phyloP scores from a whole-genome alignment of 1,284 basidiomycete genomes.

The Moesziomyces sp. region DNA sequence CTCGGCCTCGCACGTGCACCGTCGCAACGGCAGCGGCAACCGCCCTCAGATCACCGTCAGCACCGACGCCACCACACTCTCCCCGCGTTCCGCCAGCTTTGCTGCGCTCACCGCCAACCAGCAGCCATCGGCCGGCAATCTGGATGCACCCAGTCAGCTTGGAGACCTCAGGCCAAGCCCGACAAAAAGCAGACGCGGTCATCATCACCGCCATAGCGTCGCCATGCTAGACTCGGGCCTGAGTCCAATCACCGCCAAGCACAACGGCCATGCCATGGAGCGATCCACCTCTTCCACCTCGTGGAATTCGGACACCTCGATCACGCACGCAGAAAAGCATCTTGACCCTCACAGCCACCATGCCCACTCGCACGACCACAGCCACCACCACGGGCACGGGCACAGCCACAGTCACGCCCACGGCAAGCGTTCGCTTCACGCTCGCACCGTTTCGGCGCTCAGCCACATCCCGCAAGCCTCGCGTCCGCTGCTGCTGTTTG shows the following conservation, averaged over 20 bases:
- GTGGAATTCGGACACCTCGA: conserved; percentile 26
- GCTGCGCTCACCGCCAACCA: conserved; percentile 26
- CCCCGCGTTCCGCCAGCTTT: conserved; percentile 43
- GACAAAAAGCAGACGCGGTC: conserved; percentile 47
- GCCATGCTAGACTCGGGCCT: conserved; percentile 43
- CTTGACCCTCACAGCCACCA: conserved; percentile 8
- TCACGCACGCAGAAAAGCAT: conserved; percentile 8
- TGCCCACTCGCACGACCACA: conserved; percentile 5
- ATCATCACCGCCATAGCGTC: conserved; percentile 58
- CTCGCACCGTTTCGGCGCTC: conserved; percentile 41
- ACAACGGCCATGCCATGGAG: conserved; percentile 31
- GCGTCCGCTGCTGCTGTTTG: conserved; percentile 69
- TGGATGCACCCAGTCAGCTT: conserved; percentile 12
- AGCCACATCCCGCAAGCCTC: conserved; percentile 66
- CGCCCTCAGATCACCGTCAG: conserved; percentile 51
- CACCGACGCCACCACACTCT: conserved; percentile 37
- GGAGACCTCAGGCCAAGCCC: conserved; percentile 48
- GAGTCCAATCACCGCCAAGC: conserved; percentile 25
- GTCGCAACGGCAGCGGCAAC: conserved; percentile 37
- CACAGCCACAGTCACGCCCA: conserved; percentile 25
- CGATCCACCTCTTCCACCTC: conserved; percentile 31
- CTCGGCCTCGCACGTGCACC: conserved; percentile 20
- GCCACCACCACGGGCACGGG: conserved; percentile 19
- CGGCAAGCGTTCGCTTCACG: conserved; percentile 22
- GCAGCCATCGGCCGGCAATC: conserved; percentile 8